phyloP scores from a whole-genome alignment of 495 filamentous ascomycete genomes.

The Chlorociboria aeruginascens region DNA sequence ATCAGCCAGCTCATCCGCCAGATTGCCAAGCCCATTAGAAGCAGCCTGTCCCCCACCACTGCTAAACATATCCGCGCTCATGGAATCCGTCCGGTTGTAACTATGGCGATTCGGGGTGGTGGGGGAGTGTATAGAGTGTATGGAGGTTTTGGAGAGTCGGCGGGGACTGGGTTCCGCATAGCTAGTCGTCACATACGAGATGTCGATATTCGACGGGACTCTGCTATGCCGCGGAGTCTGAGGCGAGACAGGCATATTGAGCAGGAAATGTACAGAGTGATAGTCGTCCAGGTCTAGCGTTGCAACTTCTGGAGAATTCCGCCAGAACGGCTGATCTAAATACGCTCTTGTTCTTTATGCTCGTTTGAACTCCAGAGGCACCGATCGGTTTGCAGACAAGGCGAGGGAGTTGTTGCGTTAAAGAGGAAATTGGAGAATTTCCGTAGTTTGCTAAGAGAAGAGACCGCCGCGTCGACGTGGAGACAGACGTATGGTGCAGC shows the following conservation, averaged over 20 bases:
- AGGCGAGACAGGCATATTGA: constrained; percentile 39
- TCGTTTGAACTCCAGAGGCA: no score
- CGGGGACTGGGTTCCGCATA: constrained; percentile 18
- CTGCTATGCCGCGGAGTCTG: constrained; percentile 54
- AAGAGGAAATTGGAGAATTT: no score
- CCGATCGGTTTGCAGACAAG: no score
- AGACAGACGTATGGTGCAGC: constrained; percentile 4
- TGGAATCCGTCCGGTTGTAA: constrained; percentile 33
- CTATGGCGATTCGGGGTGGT: constrained; percentile 42
- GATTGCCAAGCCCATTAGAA: constrained; percentile 58
- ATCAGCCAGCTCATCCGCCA: constrained; percentile 54
- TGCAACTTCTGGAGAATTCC: neutral
- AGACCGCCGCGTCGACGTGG: constrained; percentile 14
- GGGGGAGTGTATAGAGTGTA: constrained; percentile 44
- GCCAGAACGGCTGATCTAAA: neutral
- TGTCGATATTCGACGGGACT: constrained; percentile 40
- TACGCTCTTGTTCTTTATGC: neutral
- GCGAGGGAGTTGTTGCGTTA: no score
- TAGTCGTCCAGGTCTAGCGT: constrained; percentile 5
- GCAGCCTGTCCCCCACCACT: constrained; percentile 14
- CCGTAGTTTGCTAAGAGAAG: neutral
- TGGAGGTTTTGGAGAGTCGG: constrained; percentile 44
- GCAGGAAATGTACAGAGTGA: constrained; percentile 1
- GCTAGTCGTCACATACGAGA: constrained; percentile 16
- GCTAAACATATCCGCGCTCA: constrained; percentile 38